A percentile compares a stretch with the other conserved stretches of the same genome.
Conservation (phyloP, 2,329 filamentous ascomycete species). For the Exophiala aquamarina region DNA sequence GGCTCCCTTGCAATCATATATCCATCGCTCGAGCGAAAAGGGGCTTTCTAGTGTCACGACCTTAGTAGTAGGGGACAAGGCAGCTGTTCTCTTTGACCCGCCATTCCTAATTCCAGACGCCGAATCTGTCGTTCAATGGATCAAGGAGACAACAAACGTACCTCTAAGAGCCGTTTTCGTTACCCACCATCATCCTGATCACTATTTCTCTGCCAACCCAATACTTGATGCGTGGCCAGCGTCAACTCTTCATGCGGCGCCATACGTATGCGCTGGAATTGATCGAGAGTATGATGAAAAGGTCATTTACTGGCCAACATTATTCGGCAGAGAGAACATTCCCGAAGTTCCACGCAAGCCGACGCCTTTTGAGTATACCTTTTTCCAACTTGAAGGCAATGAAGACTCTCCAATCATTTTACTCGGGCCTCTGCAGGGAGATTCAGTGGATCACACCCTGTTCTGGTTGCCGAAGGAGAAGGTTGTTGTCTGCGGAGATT, state of each 20-base stretch:
- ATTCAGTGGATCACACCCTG: slow-evolving; percentile 33
- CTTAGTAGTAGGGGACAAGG: slow-evolving; percentile 28
- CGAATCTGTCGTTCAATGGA: slow-evolving; percentile 30
- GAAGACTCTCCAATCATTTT: slow-evolving; percentile 29
- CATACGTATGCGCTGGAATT: slow-evolving; percentile 34
- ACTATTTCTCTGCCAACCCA: slow-evolving; percentile 35
- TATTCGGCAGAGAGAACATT: slow-evolving; percentile 33
- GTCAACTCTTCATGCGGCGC: slow-evolving; percentile 28
- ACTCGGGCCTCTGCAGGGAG: slow-evolving; percentile 35
- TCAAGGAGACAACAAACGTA: slow-evolving; percentile 27
- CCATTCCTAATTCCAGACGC: slow-evolving; percentile 36
- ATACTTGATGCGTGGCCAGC: slow-evolving; percentile 32
- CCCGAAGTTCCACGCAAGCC: slow-evolving; percentile 31
- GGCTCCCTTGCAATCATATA: slow-evolving; percentile 18
- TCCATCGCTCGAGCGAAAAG: slow-evolving; percentile 25
- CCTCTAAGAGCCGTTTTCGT: slow-evolving; percentile 34
- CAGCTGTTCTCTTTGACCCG: slow-evolving; percentile 32
- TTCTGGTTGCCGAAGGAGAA: slow-evolving; percentile 33
- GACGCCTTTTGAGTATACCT: slow-evolving; percentile 29
- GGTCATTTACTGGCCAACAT: slow-evolving; percentile 32
- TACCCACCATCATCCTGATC: slow-evolving; percentile 38
- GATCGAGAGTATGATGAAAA: slow-evolving; percentile 37
- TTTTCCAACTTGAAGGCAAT: slow-evolving; percentile 32
- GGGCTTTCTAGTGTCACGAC: slow-evolving; percentile 33
- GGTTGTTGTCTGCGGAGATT: slow-evolving; percentile 32